Evolutionary conservation across 2,329 filamentous ascomycete genomes (phyloP), one percentile per base, ranked within the genome.

Genomic region (Tolypocladium sp.): DNA sequence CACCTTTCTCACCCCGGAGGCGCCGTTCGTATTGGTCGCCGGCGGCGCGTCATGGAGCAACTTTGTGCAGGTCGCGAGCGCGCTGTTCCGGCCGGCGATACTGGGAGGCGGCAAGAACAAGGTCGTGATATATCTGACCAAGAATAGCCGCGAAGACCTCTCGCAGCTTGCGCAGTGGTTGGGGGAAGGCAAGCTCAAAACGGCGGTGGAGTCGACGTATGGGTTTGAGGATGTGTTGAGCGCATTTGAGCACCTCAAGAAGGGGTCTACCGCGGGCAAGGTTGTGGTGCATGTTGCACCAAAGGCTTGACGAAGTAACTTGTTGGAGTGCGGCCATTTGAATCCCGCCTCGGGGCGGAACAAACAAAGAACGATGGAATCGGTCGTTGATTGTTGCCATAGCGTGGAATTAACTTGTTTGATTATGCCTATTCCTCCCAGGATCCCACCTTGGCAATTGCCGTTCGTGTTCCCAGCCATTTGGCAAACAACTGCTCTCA

Each of bases 181-280:
- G 67, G 69, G 72, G 8, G 77, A 87, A 62, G 84, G 83, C 0
- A 85, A 82, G 65, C 63, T 89, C 15, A 81, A 77, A 70, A 73
- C 79, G 5, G 74, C 84, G 1, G 68, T 87, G 40, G 85, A 87
- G 66, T 74, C 76, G 40, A 75, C 74, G 2, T 87, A 79, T 64
- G 74, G 76, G 27, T 84, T 86, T 66, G 79, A 82, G 22, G 79
- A 88, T 58, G 79, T 76, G 2, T 71, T 74, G 1, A 75, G 80
- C 66, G 86, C 84, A 3, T 86, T 81, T 70, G 77, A 80, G 69
- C 81, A 77, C 62, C 66, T 88, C 65, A 85, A 83, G 72, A 81
- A 78, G 3, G 82, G 82, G 0, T 77, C 82, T n/a, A 75, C 80
- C 4, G 80, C 73, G 57, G 86, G 86, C 0, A 89, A 89, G 74